Base-by-base conservation (phyloP, 1,284 basidiomycete species). In the Vanrija sp. region DNA sequence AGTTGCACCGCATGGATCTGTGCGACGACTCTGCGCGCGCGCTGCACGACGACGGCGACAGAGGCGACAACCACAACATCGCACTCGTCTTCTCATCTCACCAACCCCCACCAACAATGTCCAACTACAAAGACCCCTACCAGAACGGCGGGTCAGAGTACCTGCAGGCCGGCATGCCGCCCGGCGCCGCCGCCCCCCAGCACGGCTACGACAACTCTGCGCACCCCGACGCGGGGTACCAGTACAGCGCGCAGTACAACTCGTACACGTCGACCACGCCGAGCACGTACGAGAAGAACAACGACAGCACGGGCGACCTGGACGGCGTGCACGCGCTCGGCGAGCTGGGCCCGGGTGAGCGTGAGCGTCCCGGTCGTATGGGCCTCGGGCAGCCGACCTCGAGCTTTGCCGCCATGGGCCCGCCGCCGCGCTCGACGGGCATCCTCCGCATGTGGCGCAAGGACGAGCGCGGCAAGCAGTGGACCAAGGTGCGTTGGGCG, bases 391-490 rank as follows among this genome's bases (percentile, higher is more conserved):
- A 61, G 20, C 63, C 63, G 16, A 61, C 64, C 1, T 56, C 59
- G 31, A 66, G 64, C 20, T 69, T 66, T 53, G 67, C 69, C 10
- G 66, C 65, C 36, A 62, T 70, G 50, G 73, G 73, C 3, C 72
- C 71, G 2, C 75, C 75, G 4, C 75, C 75, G 22, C 62, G 72
- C 48, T 71, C 68, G 53, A 76, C 75, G 4, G 75, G 75, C 43
- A 72, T 75, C 38, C 56, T 76, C 22, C 53, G 75, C 20, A 72
- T 73, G 66, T 76, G 75, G 75, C 67, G 75, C 43, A 76, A 75
- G 61, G 75, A 72, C 54, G 73, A 75, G 60, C 58, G 75, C 23
- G 75, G 73, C 35, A 69, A 71, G 53, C 72, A 75, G 48, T 76
- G 73, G 73, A 67, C 62, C 20, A 67, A 66, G 51, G 74, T 76